A percentile compares a stretch with the other conserved stretches of the same genome.
These are phyloP conservation scores for Setaria italica DNA, from an alignment of 202 grass and related monocot genomes.

Conservation along the genomic window DNA sequence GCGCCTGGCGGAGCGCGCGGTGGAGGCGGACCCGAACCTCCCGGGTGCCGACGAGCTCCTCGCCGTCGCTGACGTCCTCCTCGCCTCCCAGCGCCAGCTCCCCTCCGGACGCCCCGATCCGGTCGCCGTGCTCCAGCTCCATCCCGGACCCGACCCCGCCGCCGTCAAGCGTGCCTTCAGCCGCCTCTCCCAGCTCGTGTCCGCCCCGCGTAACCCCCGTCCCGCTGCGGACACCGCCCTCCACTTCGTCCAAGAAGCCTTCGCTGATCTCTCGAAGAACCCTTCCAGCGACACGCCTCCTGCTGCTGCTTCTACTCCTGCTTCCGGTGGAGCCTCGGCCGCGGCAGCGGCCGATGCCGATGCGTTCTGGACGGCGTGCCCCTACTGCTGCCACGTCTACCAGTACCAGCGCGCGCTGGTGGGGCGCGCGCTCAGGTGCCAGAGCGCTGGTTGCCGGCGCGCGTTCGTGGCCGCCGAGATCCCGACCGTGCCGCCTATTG, in stretches of 20 bases:
- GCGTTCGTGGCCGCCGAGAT: constrained; percentile 74
- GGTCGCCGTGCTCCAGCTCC: constrained; percentile 58
- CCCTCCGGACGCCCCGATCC: constrained; percentile 61
- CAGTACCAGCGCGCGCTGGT: constrained; percentile 66
- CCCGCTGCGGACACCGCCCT: constrained; percentile 76
- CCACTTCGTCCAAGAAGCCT: constrained; percentile 63
- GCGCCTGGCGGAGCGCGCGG: constrained; percentile 78
- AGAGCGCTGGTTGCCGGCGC: constrained; percentile 63
- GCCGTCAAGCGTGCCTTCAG: constrained; percentile 67
- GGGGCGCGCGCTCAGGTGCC: constrained; percentile 76
- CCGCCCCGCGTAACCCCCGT: constrained; percentile 55
- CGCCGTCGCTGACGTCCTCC: constrained; percentile 86
- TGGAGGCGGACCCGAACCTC: constrained; percentile 71
- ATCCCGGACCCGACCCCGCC: constrained; percentile 36
- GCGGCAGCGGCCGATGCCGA: constrained; percentile 32
- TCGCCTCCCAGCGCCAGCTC: constrained; percentile 78
- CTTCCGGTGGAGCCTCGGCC: constrained; percentile 7
- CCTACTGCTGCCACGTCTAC: constrained; percentile 80
- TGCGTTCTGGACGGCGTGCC: constrained; percentile 89
- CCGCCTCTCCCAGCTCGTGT: constrained; percentile 74
- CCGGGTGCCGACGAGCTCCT: constrained; percentile 81
- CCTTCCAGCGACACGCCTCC: constrained; percentile 24
- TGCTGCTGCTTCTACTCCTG: constrained; percentile 13
- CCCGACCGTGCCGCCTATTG: constrained; percentile 65
- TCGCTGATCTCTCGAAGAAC: constrained; percentile 68